Evolutionary conservation across 768 basidiomycete genomes (phyloP), one percentile per base, ranked within the genome.

Genomic region (Kwoniella europaea): DNA sequence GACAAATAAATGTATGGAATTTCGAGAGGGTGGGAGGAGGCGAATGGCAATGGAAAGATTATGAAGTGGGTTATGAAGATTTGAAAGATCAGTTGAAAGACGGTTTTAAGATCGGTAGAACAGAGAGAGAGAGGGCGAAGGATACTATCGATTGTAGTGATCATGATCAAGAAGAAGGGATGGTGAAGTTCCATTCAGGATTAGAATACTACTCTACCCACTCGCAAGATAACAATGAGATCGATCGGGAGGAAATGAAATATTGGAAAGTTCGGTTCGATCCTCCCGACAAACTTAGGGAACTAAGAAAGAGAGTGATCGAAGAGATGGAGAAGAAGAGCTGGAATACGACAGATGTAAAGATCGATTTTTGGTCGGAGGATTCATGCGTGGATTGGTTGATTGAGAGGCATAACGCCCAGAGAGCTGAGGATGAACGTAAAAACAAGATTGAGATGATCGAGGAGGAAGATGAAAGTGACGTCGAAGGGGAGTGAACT

Each of bases 1-100:
- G 53, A 20, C 44, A 58, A 27, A 46, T 63, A 16, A 50, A 27
- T 22, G 20, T 63, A 22, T 63, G 62, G 68, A 64, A 68, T 57
- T 54, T 68, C 18, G 67, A 68, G 18, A 42, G 53, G 10, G 61
- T 58, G 3, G 61, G 50, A 12, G 50, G 52, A 27, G 61, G 41
- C 15, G 50, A 62, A 18, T 22, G 42, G 18, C 62, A 62, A 54
- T 41, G 22, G 16, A 43, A 27, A 18, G 54, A 42, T n/a, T 53
- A 22, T 18, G n/a, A 41, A 18, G 24, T 54, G 27, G 10, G 13
- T 10, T 41, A 63, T 10, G 61, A 57, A 9, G 53, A 63, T 35
- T 24, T 68, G 53, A 68, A 63, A 24, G 35, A 57, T 16, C 20
- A 16, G 43, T 43, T 68, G 52, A 29, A 13, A n/a, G 42, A 53